Percentiles rank a stretch among this genome's conserved stretches.
phyloP scores from a whole-genome alignment of 441 rosid species.

The Populus hybrid region DNA sequence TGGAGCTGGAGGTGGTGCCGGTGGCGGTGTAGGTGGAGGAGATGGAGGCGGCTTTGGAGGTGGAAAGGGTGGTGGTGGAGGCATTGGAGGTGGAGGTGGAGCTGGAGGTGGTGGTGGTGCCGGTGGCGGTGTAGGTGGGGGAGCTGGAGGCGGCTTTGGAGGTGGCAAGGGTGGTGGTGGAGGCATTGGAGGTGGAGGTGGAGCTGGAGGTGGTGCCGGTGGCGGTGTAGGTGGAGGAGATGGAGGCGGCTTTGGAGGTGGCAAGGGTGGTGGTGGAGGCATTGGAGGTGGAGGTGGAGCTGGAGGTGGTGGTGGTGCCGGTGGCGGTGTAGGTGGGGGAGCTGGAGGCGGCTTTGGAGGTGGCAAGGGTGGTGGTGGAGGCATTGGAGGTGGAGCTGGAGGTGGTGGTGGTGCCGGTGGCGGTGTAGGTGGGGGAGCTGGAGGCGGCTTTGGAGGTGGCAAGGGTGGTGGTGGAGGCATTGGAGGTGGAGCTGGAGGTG shows the following conservation, averaged over 20 bases:
- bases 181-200: slow-evolving; percentile 8
- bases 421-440: background rate
- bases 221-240: background rate
- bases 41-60: background rate
- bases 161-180: background rate
- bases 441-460: background rate
- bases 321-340: background rate
- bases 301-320: background rate
- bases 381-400: slow-evolving; percentile 7
- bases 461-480: background rate
- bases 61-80: background rate
- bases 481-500: slow-evolving; percentile 8
- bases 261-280: background rate
- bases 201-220: slow-evolving; percentile 3
- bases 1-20: slow-evolving; percentile 4
- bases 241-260: background rate
- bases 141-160: background rate
- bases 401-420: slow-evolving; percentile 7
- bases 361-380: background rate
- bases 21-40: slow-evolving; percentile 3
- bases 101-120: background rate
- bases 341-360: background rate
- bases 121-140: background rate
- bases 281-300: background rate
- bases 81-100: background rate